Evolutionary conservation across 2,329 filamentous ascomycete species (phyloP), one percentile per base, ranked within the genome.

Genomic region (Xylaria sp.): DNA sequence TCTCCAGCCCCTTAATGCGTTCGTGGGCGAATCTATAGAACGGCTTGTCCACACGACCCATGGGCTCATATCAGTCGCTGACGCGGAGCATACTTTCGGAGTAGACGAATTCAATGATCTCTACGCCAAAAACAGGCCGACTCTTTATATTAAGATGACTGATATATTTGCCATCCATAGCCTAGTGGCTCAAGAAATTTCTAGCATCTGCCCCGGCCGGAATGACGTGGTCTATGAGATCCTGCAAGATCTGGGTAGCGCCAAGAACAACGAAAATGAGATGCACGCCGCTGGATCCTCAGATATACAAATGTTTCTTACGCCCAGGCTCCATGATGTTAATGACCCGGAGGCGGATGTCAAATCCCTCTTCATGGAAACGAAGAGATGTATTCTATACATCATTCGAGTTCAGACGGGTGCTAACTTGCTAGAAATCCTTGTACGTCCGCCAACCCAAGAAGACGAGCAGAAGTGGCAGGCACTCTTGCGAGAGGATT

Each of bases 71-170:
- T 87, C 90, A 12, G 91, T 98, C 12, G 88, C 91, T 14, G 90
- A 95, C 71, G 92, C 92, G 0, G 95, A 99, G 77, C 85, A 87
- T 55, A 95, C 95, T 23, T 99, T 98, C 74, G 94, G 98, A 76
- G 97, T 99, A 75, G 95, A 99, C 74, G 95, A 98, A 76, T 99
- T 95, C 85, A 98, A 97, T 75, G 95, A 99, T 73, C 84, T 99
- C 6, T 98, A 98, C 74, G 92, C 94, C 60, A 94, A 96, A 76
- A 95, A 93, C 67, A 97, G 97, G 78, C 95, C 95, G 6, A 98
- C 94, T 0, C 83, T 99, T n/a, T 99, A 98, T 80, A 97, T 99
- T 82, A 99, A 99, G 80, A 94, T 99, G 87, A 87, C 91, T 15
- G 95, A 99, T 75, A 94, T 99, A 60, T 98, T 99, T 76, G 92